A percentile compares a stretch with the other conserved stretches of the same genome.
These are phyloP conservation scores for Carpinus viminea DNA, from an alignment of 306 rosid genomes.

Conservation along the genomic window DNA sequence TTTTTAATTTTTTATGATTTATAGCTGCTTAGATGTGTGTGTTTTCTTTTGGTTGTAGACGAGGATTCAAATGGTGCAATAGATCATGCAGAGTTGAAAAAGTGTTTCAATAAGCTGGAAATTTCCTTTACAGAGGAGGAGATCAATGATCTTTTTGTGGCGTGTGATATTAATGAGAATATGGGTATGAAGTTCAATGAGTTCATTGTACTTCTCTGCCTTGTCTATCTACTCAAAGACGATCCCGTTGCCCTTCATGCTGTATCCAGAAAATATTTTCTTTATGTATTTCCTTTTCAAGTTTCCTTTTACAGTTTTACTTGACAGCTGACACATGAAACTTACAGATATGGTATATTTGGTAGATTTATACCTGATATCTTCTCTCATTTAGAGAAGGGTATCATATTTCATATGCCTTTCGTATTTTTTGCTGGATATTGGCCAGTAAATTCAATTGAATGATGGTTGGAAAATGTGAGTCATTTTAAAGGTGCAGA, in stretches of 20 bases:
- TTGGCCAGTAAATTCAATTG: background rate
- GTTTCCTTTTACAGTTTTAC: constrained; percentile 14
- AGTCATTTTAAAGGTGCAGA: background rate
- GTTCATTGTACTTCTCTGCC: constrained; percentile 90
- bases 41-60: constrained; percentile 48
- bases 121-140: constrained; percentile 72
- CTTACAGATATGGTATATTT: background rate
- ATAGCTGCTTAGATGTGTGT: constrained; percentile 4
- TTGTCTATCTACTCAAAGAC: constrained; percentile 79
- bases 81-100: constrained; percentile 74
- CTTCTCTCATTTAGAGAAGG: background rate
- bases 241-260: constrained; percentile 47
- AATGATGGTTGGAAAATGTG: background rate
- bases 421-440: background rate
- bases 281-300: constrained; percentile 13
- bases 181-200: constrained; percentile 80
- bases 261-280: constrained; percentile 54
- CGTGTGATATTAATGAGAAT: constrained; percentile 79
- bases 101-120: constrained; percentile 69
- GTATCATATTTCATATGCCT: background rate
- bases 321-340: background rate
- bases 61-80: constrained; percentile 88
- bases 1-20: no score
- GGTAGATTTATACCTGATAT: background rate
- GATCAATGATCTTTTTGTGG: constrained; percentile 70